Conservation (phyloP, 1,284 basidiomycete species). For the Tilletia setariae region DNA sequence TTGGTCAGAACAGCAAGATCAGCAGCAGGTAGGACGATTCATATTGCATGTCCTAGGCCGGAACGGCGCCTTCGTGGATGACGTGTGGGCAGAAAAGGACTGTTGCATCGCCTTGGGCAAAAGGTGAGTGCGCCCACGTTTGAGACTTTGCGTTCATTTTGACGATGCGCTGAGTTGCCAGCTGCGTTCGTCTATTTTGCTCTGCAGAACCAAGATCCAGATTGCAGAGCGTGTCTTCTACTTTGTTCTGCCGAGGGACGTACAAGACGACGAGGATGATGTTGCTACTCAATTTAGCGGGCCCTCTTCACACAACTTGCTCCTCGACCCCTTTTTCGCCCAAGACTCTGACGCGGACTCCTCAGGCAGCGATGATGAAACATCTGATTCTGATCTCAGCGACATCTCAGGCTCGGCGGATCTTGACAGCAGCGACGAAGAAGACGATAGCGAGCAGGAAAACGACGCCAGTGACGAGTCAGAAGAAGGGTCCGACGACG, state of each 20-base stretch:
- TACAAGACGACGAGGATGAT: slow-evolving; percentile 8
- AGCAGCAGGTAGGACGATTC: slow-evolving; percentile 68
- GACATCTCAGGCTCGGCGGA: slow-evolving; percentile 2
- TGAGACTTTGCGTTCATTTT: background rate
- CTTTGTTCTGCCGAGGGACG: slow-evolving; percentile 74
- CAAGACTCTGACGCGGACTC: slow-evolving; percentile 30
- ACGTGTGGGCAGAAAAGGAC: slow-evolving; percentile 85
- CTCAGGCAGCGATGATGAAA: slow-evolving; percentile 7
- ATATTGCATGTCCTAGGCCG: slow-evolving; percentile 83
- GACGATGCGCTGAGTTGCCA: background rate
- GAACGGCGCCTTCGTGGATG: slow-evolving; percentile 97
- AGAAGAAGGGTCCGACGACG: slow-evolving; percentile 20
- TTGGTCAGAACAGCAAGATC: slow-evolving; percentile 14
- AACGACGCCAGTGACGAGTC: slow-evolving; percentile 23
- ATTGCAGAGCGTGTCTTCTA: slow-evolving; percentile 97
- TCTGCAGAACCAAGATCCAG: slow-evolving; percentile 85
- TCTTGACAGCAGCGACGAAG: slow-evolving; percentile 14
- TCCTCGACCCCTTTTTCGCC: slow-evolving; percentile 4
- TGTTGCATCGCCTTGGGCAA: slow-evolving; percentile 64
- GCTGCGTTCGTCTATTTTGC: background rate
- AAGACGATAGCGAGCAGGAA: slow-evolving; percentile 14
- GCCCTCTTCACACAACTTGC: background rate
- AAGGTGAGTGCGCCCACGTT: slow-evolving; percentile 23
- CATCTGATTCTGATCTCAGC: background rate
- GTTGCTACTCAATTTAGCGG: background rate